These are phyloP conservation scores for Meripilus lineatus DNA, from an alignment of 1,284 basidiomycete species.

Conservation along the genomic window DNA sequence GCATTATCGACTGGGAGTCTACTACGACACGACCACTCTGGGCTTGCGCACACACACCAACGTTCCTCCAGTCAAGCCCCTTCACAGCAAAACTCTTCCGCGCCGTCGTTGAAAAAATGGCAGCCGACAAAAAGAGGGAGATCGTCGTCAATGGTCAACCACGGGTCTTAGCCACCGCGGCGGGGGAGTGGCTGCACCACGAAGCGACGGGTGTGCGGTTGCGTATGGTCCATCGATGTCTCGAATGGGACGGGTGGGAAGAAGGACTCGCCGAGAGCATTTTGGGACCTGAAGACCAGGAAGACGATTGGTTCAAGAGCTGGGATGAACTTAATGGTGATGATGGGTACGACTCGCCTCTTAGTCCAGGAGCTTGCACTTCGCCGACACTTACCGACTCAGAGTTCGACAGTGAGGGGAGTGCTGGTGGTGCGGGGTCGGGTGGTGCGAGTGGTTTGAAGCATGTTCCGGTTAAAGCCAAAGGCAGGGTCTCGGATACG, in stretches of 20 bases:
- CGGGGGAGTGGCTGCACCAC: constrained; percentile 65
- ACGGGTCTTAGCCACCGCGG: constrained; percentile 35
- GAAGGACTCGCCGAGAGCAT: constrained; percentile 73
- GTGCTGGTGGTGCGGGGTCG: constrained; percentile 5
- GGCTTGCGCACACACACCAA: constrained; percentile 74
- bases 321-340: constrained; percentile 29
- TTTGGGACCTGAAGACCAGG: constrained; percentile 61
- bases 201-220: constrained; percentile 60
- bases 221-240: constrained; percentile 69
- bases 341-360: constrained; percentile 8
- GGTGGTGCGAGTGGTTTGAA: background rate
- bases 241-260: constrained; percentile 85
- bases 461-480: background rate
- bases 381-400: constrained; percentile 20
- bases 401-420: constrained; percentile 15
- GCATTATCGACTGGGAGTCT: constrained; percentile 83
- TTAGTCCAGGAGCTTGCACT: constrained; percentile 16
- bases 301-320: constrained; percentile 63
- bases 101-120: constrained; percentile 49
- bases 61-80: constrained; percentile 69
- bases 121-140: constrained; percentile 18
- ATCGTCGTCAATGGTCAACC: constrained; percentile 14
- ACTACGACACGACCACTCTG: constrained; percentile 78
- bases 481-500: constrained; percentile 8
- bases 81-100: constrained; percentile 69